Percentiles rank a stretch among this genome's conserved stretches.
Conservation (phyloP, 306 rosid genomes). For the Dalbergia oliveri region DNA sequence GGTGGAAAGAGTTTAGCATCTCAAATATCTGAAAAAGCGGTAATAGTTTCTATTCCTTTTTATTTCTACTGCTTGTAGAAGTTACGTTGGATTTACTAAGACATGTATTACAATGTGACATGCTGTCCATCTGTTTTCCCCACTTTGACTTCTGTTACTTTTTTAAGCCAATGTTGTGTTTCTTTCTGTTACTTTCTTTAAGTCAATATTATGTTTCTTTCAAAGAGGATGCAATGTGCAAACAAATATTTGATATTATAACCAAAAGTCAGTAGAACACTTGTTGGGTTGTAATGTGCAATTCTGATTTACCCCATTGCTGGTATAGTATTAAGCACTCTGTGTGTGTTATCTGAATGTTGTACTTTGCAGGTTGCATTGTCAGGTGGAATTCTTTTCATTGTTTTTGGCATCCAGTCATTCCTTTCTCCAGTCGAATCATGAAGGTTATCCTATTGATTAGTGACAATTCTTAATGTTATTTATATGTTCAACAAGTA, state of each 20-base stretch:
- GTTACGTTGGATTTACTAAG: not conserved
- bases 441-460: conserved; percentile 58
- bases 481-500: conserved; percentile 20
- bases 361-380: conserved; percentile 74
- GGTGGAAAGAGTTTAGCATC: conserved; percentile 98
- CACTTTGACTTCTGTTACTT: not conserved
- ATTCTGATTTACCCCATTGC: conserved; percentile 3
- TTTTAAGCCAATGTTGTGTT: conserved; percentile 2
- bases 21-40: conserved; percentile 89
- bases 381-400: conserved; percentile 86
- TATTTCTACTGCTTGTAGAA: not conserved
- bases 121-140: conserved; percentile 15
- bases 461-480: conserved; percentile 47
- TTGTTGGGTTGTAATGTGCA: conserved; percentile 7
- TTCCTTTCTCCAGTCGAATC: conserved; percentile 70
- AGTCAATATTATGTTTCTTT: conserved; percentile 16
- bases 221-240: conserved; percentile 7
- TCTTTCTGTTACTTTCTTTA: conserved; percentile 7
- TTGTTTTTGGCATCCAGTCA: conserved; percentile 90
- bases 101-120: not conserved
- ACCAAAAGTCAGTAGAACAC: not conserved
- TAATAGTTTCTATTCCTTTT: conserved; percentile 45
- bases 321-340: conserved; percentile 13
- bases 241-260: conserved; percentile 6
- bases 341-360: conserved; percentile 33